These are phyloP conservation scores for Leptodermis oblonga DNA, from an alignment of 257 asterid species.

Conservation along the genomic window DNA sequence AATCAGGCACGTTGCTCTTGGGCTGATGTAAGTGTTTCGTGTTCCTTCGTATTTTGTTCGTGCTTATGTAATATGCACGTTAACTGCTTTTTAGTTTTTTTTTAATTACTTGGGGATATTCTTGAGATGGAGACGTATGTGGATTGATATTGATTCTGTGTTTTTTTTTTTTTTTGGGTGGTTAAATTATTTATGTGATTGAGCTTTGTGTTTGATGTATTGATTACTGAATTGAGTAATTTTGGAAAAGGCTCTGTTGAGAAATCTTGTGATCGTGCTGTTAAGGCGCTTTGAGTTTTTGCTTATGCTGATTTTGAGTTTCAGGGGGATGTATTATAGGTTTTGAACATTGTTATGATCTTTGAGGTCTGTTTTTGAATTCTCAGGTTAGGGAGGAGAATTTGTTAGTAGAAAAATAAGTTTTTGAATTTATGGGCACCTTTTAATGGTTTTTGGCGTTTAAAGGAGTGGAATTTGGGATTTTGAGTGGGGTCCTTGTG, in stretches of 20 bases:
- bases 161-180: not conserved
- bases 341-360: not conserved
- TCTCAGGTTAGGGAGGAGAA: constrained; percentile 33
- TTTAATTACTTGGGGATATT: not conserved
- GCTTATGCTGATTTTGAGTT: not conserved
- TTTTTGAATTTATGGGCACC: not conserved
- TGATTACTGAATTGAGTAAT: not conserved
- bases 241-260: not conserved
- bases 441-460: constrained; percentile 20
- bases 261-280: not conserved
- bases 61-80: not conserved
- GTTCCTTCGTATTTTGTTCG: not conserved
- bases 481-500: constrained; percentile 9
- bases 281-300: not conserved
- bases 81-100: not conserved
- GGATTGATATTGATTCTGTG: not conserved
- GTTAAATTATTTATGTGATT: not conserved
- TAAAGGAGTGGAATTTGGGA: constrained; percentile 14
- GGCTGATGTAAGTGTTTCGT: constrained; percentile 36
- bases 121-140: not conserved
- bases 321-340: not conserved
- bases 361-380: not conserved
- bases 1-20: constrained; percentile 3
- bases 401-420: constrained; percentile 14
- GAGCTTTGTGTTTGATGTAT: not conserved